Conservation (phyloP, 2,329 filamentous ascomycete genomes). For the Trichoderma atroviride region DNA sequence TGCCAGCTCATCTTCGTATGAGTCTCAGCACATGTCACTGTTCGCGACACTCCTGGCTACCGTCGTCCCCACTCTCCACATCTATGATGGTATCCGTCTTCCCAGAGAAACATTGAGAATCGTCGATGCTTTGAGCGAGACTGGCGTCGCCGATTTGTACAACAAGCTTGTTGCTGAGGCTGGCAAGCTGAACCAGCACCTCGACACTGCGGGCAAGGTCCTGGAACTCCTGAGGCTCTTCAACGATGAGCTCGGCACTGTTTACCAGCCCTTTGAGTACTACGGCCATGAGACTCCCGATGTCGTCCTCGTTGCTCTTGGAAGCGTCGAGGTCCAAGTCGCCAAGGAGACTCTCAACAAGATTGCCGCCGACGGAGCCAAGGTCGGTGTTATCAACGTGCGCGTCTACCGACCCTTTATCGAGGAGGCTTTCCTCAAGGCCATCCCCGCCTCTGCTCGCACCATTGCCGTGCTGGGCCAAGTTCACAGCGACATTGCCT, state of each 20-base stretch:
- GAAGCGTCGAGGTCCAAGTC: slow-evolving; percentile 85
- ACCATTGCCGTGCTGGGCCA: slow-evolving; percentile 87
- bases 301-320: slow-evolving; percentile 87
- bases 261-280: slow-evolving; percentile 94
- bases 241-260: slow-evolving; percentile 90
- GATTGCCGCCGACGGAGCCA: slow-evolving; percentile 71
- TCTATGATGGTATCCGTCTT: slow-evolving; percentile 84
- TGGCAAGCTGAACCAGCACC: slow-evolving; percentile 66
- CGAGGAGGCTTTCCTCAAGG: slow-evolving; percentile 87
- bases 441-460: slow-evolving; percentile 73
- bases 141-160: slow-evolving; percentile 70
- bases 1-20: slow-evolving; percentile 81
- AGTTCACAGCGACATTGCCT: slow-evolving; percentile 71
- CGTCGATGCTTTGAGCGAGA: slow-evolving; percentile 77
- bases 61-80: slow-evolving; percentile 79
- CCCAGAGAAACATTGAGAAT: slow-evolving; percentile 81
- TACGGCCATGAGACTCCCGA: slow-evolving; percentile 79
- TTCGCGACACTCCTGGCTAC: slow-evolving; percentile 80
- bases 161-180: slow-evolving; percentile 64
- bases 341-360: slow-evolving; percentile 77
- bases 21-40: slow-evolving; percentile 94
- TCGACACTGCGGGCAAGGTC: slow-evolving; percentile 73
- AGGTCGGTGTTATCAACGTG: slow-evolving; percentile 86
- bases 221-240: slow-evolving; percentile 70
- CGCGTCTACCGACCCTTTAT: slow-evolving; percentile 93